Conservation (phyloP, 2,329 filamentous ascomycete species). For the Xylaria digitata region DNA sequence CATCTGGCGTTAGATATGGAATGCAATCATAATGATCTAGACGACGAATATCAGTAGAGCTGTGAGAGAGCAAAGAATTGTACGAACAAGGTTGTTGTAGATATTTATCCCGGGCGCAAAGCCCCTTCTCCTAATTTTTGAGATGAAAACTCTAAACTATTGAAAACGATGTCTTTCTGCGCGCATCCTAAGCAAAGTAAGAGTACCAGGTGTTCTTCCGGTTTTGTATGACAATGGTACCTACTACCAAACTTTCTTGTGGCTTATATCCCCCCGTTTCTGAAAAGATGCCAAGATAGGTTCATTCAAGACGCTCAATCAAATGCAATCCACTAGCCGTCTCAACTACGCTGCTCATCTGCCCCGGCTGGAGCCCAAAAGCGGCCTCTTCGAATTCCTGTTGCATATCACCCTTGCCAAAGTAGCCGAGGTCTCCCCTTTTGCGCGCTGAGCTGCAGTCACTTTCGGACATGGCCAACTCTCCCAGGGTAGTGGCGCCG, state of each 20-base stretch:
- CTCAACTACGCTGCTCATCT: slow-evolving; percentile 88
- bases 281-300: background rate
- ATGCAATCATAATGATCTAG: slow-evolving; percentile 19
- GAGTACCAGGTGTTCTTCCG: background rate
- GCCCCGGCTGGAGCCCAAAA: slow-evolving; percentile 86
- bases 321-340: slow-evolving; percentile 95
- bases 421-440: slow-evolving; percentile 93
- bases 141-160: background rate
- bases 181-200: slow-evolving; percentile 9
- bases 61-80: background rate
- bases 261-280: background rate
- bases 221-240: background rate
- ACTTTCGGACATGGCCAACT: slow-evolving; percentile 88
- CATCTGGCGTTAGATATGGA: background rate
- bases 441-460: slow-evolving; percentile 97
- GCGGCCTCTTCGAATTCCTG: slow-evolving; percentile 98
- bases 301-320: slow-evolving; percentile 73
- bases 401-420: slow-evolving; percentile 96
- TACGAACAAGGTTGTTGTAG: background rate
- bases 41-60: background rate
- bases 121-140: background rate
- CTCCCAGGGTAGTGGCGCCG: slow-evolving; percentile 76
- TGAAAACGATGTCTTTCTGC: background rate
- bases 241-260: slow-evolving; percentile 1
- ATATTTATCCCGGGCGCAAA: background rate